phyloP scores from a whole-genome alignment of 805 yeast genomes.

The Saturnispora galanensis region DNA sequence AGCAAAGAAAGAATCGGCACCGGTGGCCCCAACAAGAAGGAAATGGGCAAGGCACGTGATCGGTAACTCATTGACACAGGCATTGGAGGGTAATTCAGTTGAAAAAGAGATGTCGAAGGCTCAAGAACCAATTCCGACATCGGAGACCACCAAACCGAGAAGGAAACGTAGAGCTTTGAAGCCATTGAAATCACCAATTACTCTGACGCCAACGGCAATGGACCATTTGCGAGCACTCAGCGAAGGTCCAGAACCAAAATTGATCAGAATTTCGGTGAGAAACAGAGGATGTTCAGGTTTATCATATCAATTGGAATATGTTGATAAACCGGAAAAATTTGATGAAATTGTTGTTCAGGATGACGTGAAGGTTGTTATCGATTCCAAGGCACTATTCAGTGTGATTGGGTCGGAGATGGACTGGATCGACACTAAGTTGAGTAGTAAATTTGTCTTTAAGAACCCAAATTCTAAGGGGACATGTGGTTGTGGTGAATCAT shows the following conservation, averaged over 20 bases:
- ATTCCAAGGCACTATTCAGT: slow-evolving; percentile 90
- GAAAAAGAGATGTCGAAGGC: not conserved
- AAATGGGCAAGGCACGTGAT: slow-evolving; percentile 27
- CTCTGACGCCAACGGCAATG: slow-evolving; percentile 68
- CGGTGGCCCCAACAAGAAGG: slow-evolving; percentile 6
- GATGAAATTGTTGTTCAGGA: slow-evolving; percentile 92
- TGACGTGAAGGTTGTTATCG: slow-evolving; percentile 85
- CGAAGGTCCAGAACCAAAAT: slow-evolving; percentile 77
- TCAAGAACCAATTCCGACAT: slow-evolving; percentile 10
- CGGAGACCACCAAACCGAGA: slow-evolving; percentile 8
- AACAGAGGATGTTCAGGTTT: slow-evolving; percentile 97
- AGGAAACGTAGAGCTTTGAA: slow-evolving; percentile 53
- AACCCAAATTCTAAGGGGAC: slow-evolving; percentile 97
- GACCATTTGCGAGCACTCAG: slow-evolving; percentile 57
- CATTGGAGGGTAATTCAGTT: slow-evolving; percentile 5
- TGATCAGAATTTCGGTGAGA: slow-evolving; percentile 86
- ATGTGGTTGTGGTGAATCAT: slow-evolving; percentile 98
- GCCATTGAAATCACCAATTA: slow-evolving; percentile 85
- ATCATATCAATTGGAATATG: slow-evolving; percentile 85
- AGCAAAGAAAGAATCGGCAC: not conserved
- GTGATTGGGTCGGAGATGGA: slow-evolving; percentile 98
- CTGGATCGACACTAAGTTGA: slow-evolving; percentile 89
- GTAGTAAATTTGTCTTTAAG: slow-evolving; percentile 81
- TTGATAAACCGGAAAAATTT: slow-evolving; percentile 82
- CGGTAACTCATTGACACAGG: slow-evolving; percentile 10